phyloP scores from a whole-genome alignment of 441 rosid genomes.

The Arabidopsis lyrata region DNA sequence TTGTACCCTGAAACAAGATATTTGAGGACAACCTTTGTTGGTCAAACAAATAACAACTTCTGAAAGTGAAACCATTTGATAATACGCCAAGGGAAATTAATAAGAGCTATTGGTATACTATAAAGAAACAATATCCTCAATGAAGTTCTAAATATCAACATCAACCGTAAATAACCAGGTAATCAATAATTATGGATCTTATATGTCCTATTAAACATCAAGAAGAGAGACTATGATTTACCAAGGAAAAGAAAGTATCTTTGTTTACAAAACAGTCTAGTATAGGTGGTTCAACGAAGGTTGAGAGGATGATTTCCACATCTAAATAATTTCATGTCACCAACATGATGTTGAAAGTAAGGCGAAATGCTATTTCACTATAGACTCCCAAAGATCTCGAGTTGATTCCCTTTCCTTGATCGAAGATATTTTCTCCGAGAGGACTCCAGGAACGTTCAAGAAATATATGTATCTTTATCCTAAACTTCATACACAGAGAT shows the following conservation, averaged over 20 bases:
- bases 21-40: slow-evolving; percentile 19
- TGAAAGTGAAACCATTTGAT: slow-evolving; percentile 3
- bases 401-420: neutral
- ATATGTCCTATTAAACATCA: neutral
- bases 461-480: neutral
- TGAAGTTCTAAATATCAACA: neutral
- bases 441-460: neutral
- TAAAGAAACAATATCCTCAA: neutral
- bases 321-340: neutral
- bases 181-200: neutral
- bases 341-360: neutral
- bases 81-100: neutral
- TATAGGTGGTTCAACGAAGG: neutral
- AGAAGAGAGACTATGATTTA: neutral
- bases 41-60: neutral
- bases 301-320: neutral
- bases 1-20: slow-evolving; percentile 68
- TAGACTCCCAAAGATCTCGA: neutral
- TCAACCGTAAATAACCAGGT: neutral
- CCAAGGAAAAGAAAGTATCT: neutral
- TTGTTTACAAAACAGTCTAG: neutral
- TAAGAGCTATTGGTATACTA: neutral
- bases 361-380: neutral
- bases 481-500: neutral
- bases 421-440: neutral